Evolutionary conservation across 139 green algal genomes (phyloP), one percentile per base, ranked within the genome.

Genomic region (Chlorella sp.): DNA sequence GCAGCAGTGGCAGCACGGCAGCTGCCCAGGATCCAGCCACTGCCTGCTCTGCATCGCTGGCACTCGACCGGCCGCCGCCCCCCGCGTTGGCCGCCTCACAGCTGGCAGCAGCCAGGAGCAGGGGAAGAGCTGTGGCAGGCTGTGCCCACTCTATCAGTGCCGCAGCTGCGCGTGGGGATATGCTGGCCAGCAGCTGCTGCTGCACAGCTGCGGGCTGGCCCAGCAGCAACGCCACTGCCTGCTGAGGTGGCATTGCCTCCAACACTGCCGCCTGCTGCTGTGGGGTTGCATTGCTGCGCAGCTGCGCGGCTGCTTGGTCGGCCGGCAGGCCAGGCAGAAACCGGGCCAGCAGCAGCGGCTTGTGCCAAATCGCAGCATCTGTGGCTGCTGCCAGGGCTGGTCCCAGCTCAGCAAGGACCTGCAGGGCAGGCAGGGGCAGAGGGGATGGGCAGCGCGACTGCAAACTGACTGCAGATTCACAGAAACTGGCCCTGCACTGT

Each of bases 311-410:
- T 12, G 60, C 76, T 25, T 72, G 57, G 6, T 82, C 76, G 3
- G 41, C 6, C 6, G 70, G 41, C 70, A 38, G 28, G 25, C 39
- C 47, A 1, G 41, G 36, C 57, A 82, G 76, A 25, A 73, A 60
- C 36, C 38, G 36, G 15, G 76, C 76, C 63, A 82, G 60, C 57
- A 82, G 60, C 76, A 82, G 60, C 36, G 76, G 76, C 57, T 82
- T 82, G 36, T 60, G 57, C 23, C 12, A 16, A 38, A 82, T 82
- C 36, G 41, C 41, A 16, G 60, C 57, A 39, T 82, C 76, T 2
- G 76, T 82, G 36, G 23, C 18, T 39, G 41, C 25, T 1, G 76
- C 76, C 25, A 82, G 60, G 4, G 36, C 34, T 9, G 74, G 34
- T 60, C 76, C 76, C 36, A 82, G 26, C 36, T 82, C 76, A 7